Evolutionary conservation across 257 asterid genomes (phyloP), one percentile per base, ranked within the genome.

Genomic region (Solanum arcanum): DNA sequence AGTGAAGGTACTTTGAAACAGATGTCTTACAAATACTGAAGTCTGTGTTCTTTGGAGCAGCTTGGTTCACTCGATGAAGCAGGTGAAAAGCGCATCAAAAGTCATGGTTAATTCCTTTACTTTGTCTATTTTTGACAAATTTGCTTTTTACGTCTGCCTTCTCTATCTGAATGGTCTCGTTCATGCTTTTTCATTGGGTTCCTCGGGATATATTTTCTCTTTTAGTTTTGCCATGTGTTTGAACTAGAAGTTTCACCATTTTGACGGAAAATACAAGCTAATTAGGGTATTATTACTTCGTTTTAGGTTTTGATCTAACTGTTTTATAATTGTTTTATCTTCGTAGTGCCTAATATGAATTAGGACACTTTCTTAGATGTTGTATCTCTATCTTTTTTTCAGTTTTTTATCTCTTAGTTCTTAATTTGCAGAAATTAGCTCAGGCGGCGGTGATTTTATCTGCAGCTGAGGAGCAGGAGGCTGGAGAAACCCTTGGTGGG

Each of bases 381-480:
- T 42, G 12, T 42, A 42, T 42, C 44, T 42, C 4, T 42, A 12
- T 42, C 47, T 42, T 12, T 9, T 42, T 42, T 42, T 42, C 39
- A 35, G 0, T 35, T 35, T 35, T 35, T 35, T 5, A 35, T 35
- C 7, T 35, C 39, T 35, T 35, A 35, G 39, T 35, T 35, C 39
- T 35, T 35, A 35, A 35, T 35, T 64, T 88, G 77, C 82, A 88
- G 86, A 78, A 74, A 23, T 76, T 89, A 42, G 6, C 78, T 72
- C 78, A 9, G 46, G 46, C 4, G n/a, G 21, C 13, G 75, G 75
- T 3, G 75, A 16, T 2, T 20, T 35, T 90, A 86, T 85, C 52
- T 90, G 86, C 90, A 90, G 87, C 88, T 90, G n/a, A 75, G 90
- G 68, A 89, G 88, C 20, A 72, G 89, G 29, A 74, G 87, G 42